Conservation (phyloP, 805 yeast species). For the Ogataea ramenticola region DNA sequence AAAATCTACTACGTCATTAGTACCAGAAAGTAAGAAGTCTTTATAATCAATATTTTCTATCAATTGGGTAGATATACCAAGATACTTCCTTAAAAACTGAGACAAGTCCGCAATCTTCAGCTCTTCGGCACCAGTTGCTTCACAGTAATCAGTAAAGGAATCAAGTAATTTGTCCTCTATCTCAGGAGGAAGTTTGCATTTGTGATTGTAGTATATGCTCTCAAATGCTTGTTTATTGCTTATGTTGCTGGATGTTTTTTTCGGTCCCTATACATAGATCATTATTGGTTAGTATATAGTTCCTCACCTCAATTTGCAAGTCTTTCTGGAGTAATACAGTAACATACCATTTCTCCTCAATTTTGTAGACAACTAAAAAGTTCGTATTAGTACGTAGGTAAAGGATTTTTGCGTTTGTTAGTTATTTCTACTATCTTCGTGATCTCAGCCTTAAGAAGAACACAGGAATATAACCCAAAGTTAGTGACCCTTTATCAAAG, state of each 20-base stretch:
- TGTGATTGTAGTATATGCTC: conserved; percentile 11
- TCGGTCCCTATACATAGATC: neutral
- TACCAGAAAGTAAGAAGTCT: conserved; percentile 30
- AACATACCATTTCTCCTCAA: too few species aligned
- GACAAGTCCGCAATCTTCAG: conserved; percentile 25
- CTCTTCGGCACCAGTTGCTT: conserved; percentile 29
- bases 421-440: too few species aligned
- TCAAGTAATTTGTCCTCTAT: conserved; percentile 39
- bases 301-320: too few species aligned
- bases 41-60: conserved; percentile 18
- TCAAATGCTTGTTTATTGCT: conserved; percentile 5
- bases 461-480: too few species aligned
- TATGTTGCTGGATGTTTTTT: neutral
- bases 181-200: conserved; percentile 29
- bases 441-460: too few species aligned
- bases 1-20: conserved; percentile 37
- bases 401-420: too few species aligned
- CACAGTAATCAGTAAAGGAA: conserved; percentile 32
- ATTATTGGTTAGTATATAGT: neutral
- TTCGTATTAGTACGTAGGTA: too few species aligned
- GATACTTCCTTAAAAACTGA: conserved; percentile 22
- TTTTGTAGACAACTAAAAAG: too few species aligned
- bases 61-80: conserved; percentile 23
- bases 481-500: too few species aligned
- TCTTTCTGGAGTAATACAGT: too few species aligned